Evolutionary conservation across 345 rosid species (phyloP).

Genomic region (Pistacia atlantica): DNA sequence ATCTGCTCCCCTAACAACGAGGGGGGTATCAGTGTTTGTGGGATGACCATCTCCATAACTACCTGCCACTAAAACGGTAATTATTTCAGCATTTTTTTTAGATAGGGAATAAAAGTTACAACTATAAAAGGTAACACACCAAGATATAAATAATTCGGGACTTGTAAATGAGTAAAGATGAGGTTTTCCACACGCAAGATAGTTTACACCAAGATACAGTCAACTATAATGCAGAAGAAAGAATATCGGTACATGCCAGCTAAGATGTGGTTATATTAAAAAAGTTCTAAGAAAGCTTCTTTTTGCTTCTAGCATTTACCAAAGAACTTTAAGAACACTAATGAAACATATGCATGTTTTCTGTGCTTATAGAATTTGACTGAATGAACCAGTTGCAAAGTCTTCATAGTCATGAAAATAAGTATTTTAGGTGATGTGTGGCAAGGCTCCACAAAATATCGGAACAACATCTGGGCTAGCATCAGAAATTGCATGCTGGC

Average conservation of each 20-base stretch:
- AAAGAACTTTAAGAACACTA: not conserved
- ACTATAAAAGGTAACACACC: not conserved
- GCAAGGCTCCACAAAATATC: slow-evolving; percentile 82
- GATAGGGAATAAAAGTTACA: not conserved
- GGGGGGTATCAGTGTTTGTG: slow-evolving; percentile 87
- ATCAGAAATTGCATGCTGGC: slow-evolving; percentile 76
- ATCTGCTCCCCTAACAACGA: slow-evolving; percentile 72
- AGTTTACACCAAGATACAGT: not conserved
- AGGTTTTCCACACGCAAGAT: not conserved
- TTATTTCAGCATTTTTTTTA: slow-evolving; percentile 21
- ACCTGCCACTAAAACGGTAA: slow-evolving; percentile 44
- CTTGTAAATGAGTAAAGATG: not conserved
- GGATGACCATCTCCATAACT: slow-evolving; percentile 99
- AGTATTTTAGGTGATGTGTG: slow-evolving; percentile 83
- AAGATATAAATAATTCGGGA: not conserved
- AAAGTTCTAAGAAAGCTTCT: too few relatives aligned
- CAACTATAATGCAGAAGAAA: too few relatives aligned
- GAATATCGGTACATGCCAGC: not conserved
- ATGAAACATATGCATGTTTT: not conserved
- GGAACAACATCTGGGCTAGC: slow-evolving; percentile 98
- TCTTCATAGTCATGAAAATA: slow-evolving; percentile 72
- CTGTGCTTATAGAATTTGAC: not conserved
- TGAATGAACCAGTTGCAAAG: slow-evolving; percentile 79
- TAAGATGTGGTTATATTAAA: too few relatives aligned
- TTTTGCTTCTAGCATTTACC: too few relatives aligned